These are phyloP conservation scores for Coffea eugenioides DNA, from an alignment of 257 asterid genomes.

Conservation along the genomic window DNA sequence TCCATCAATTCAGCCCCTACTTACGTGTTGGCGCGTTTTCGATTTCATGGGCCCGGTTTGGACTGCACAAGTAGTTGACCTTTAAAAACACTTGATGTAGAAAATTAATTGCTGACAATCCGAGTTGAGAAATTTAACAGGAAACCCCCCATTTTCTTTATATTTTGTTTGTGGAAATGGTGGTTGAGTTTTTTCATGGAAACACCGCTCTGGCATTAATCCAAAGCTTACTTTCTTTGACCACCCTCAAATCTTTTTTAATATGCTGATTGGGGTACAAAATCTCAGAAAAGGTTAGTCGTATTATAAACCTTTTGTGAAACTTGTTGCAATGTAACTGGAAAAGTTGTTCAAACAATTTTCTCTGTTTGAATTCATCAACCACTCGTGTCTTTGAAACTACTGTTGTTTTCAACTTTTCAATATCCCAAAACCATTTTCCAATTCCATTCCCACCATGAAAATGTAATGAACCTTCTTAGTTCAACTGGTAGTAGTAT, in stretches of 20 bases:
- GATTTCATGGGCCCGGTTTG: neutral
- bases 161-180: neutral
- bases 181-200: slow-evolving; percentile 33
- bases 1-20: neutral
- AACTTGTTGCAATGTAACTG: neutral
- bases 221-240: slow-evolving; percentile 61
- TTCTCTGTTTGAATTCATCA: slow-evolving; percentile 54
- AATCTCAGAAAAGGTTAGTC: too few species aligned
- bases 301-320: neutral
- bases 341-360: slow-evolving; percentile 7
- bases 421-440: slow-evolving; percentile 24
- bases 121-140: neutral
- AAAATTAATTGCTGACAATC: neutral
- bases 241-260: slow-evolving; percentile 17
- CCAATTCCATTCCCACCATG: slow-evolving; percentile 28
- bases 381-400: slow-evolving; percentile 36
- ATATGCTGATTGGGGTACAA: too few species aligned
- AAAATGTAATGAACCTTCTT: slow-evolving; percentile 5
- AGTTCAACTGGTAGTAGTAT: slow-evolving; percentile 4
- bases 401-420: neutral
- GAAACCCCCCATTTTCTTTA: neutral
- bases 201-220: slow-evolving; percentile 15
- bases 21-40: slow-evolving; percentile 14
- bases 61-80: slow-evolving; percentile 9
- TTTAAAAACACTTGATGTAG: neutral